These are phyloP conservation scores for Beauveria sp. DNA, from an alignment of 2,329 filamentous ascomycete species.

Conservation along the genomic window DNA sequence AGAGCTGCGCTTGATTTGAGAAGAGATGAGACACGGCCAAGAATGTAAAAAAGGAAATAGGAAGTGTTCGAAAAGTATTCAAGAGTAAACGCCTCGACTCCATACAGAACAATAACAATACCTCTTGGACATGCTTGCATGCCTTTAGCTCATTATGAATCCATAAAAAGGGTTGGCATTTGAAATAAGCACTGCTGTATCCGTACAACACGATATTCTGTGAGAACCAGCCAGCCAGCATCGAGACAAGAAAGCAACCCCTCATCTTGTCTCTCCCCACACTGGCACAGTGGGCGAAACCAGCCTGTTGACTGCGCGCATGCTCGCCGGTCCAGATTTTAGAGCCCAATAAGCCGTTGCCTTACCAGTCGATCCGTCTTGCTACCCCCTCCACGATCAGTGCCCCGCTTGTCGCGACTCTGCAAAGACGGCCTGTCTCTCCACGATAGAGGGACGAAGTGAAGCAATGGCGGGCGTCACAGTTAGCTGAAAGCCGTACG, in stretches of 20 bases:
- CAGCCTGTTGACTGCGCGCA: neutral
- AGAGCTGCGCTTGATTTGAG: neutral
- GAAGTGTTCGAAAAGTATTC: neutral
- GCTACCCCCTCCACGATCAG: neutral
- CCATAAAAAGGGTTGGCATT: neutral
- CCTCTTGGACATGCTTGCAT: neutral
- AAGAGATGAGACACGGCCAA: neutral
- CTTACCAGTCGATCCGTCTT: neutral
- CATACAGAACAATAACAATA: neutral
- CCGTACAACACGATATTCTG: neutral
- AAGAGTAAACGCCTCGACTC: neutral
- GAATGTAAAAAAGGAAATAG: neutral
- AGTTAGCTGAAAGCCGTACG: neutral
- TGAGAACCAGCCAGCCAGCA: neutral
- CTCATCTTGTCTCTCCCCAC: conserved; percentile 2
- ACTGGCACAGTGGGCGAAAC: neutral
- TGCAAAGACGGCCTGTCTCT: neutral
- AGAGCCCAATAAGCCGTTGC: neutral
- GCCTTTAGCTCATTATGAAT: neutral
- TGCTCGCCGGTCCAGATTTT: neutral
- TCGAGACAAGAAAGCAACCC: neutral
- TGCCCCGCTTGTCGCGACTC: neutral
- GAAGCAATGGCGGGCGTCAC: neutral
- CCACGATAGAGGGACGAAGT: neutral
- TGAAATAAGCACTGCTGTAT: neutral